Percentiles rank a stretch among this genome's conserved stretches.
Evolutionary conservation across 129 eudicot species (phyloP).

Genomic region (Flaveria trinervia): DNA sequence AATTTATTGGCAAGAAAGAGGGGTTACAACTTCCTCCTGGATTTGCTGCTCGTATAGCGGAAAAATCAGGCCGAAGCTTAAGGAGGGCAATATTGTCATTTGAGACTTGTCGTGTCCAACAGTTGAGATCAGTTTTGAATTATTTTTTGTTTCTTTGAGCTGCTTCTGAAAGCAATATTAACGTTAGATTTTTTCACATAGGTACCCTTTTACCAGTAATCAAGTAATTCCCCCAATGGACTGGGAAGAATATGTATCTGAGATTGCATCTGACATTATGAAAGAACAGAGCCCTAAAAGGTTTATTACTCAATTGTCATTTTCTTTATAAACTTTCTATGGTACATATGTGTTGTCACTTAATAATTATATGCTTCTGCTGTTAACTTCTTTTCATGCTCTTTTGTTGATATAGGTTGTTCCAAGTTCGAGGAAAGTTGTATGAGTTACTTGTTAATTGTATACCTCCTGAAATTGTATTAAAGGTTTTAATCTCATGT

Average conservation of each 20-base stretch:
- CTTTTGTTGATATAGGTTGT: constrained; percentile 52
- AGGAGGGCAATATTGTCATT: constrained; percentile 88
- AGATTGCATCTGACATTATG: constrained; percentile 88
- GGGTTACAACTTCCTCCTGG: constrained; percentile 79
- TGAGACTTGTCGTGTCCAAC: constrained; percentile 95
- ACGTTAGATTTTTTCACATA: constrained; percentile 24
- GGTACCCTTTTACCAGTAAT: constrained; percentile 82
- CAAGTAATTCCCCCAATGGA: constrained; percentile 91
- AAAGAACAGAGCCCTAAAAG: constrained; percentile 97
- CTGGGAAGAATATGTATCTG: constrained; percentile 90
- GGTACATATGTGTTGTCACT: neutral
- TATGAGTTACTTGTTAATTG: constrained; percentile 85
- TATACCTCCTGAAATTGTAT: constrained; percentile 86
- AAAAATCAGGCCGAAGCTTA: constrained; percentile 81
- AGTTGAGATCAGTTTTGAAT: constrained; percentile 52
- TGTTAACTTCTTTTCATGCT: constrained; percentile 5
- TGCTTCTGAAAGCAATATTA: constrained; percentile 23
- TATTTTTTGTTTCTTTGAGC: neutral
- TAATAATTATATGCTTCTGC: constrained; percentile 1
- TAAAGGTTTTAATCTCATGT: constrained; percentile 51
- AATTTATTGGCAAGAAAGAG: constrained; percentile 85
- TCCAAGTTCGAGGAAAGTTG: constrained; percentile 90
- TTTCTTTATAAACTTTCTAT: constrained; percentile 8
- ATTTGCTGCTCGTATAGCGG: constrained; percentile 80
- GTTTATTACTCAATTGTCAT: constrained; percentile 34